Conservation (phyloP, 192 early-diverging fungal species). For the Umbelopsis sp. region DNA sequence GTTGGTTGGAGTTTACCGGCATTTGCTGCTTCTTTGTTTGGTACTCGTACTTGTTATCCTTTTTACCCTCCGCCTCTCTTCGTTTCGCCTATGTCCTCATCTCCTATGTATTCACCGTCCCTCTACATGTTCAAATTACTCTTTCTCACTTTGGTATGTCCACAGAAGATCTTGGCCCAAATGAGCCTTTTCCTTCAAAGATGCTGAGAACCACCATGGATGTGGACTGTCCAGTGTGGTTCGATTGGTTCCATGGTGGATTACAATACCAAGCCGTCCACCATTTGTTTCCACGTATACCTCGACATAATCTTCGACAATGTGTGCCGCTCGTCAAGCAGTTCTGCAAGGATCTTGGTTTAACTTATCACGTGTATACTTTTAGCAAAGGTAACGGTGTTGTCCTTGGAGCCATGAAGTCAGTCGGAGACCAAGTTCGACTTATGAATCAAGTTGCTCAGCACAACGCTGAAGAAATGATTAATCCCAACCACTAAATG, state of each 20-base stretch:
- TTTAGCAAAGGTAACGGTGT: constrained; percentile 84
- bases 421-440: constrained; percentile 77
- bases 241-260: constrained; percentile 98
- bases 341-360: constrained; percentile 73
- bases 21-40: constrained; percentile 80
- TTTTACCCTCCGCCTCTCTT: constrained; percentile 66
- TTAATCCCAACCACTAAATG: neutral
- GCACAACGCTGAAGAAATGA: constrained; percentile 31
- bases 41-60: constrained; percentile 71
- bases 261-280: constrained; percentile 96
- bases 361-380: constrained; percentile 77
- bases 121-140: constrained; percentile 96
- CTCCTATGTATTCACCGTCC: constrained; percentile 80
- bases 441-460: constrained; percentile 54
- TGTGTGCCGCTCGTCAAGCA: constrained; percentile 73
- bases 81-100: constrained; percentile 70
- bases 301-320: constrained; percentile 82
- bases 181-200: constrained; percentile 83
- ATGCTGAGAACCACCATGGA: constrained; percentile 95
- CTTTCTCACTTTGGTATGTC: constrained; percentile 97
- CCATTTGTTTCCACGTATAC: constrained; percentile 93
- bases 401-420: constrained; percentile 69
- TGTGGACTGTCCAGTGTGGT: constrained; percentile 88
- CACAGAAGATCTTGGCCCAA: constrained; percentile 65
- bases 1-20: constrained; percentile 72